Base-by-base conservation (phyloP, 148 eudicot genomes). In the Rhododendron mucronatum region DNA sequence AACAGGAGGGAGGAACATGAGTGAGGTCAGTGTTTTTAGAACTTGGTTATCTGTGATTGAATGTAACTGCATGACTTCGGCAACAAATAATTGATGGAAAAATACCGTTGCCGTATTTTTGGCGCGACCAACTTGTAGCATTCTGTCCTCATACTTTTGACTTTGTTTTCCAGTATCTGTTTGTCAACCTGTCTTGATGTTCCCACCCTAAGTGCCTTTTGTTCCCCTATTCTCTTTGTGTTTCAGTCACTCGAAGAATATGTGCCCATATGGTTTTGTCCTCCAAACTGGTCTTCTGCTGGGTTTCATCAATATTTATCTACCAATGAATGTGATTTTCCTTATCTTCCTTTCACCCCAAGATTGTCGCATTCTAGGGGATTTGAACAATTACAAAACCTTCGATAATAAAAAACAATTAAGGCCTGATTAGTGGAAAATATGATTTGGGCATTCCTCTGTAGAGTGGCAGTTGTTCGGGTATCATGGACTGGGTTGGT, bases 21-120 rank as follows among this genome's bases (percentile, higher is more conserved):
- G 75, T 83, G 89, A 89, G 90, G 92, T 90, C 78, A 83, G 92
- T 63, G 61, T 50, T 47, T 26, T 85, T 83, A 47, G 3, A 47
- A 78, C 51, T 78, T 11, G 81, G 30, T n/a, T 26, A n/a, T n/a
- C 48, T 12, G 28, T 13, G 18, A 47, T 28, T 2, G 33, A 26
- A 79, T 28, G 35, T 47, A 45, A 45, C 26, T 57, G 81, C 88
- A 91, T 91, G 87, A 87, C 23, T 77, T 73, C 37, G 23, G 3
- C 20, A 12, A 48, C 30, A 47, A n/a, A 30, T n/a, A 41, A 23
- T 47, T 11, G 20, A 39, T 4, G 15, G 35, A 21, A 16, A 44
- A 41, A 7, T 14, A 12, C 37, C 33, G 0, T 48, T n/a, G 47
- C 33, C 14, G 7, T 37, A 82, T 67, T 18, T 83, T 71, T 44